These are phyloP conservation scores for Hapsidospora chrysogenum DNA, from an alignment of 495 filamentous ascomycete genomes.

Conservation along the genomic window DNA sequence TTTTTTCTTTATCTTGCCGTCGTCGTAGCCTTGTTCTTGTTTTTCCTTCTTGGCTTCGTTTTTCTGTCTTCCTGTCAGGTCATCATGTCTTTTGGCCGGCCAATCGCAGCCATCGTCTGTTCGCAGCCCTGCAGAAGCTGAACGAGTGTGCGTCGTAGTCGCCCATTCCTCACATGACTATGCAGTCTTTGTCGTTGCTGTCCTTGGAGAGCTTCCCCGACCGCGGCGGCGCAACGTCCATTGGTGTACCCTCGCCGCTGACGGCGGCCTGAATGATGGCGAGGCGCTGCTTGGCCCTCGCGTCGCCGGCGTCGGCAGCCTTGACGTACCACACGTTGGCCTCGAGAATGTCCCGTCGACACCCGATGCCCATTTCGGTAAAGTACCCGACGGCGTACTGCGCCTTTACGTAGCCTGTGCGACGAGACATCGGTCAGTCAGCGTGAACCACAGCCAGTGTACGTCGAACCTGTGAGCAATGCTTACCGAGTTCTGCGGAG, in stretches of 20 bases:
- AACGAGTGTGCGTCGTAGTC: too few species aligned
- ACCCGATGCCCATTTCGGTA: constrained; percentile 95
- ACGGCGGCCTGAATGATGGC: constrained; percentile 75
- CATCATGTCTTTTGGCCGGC: too few species aligned
- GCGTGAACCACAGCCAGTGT: constrained; percentile 2
- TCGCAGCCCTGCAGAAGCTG: too few species aligned
- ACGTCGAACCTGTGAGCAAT: background rate
- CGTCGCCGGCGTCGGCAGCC: constrained; percentile 84
- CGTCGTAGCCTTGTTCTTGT: too few species aligned
- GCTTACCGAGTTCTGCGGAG: constrained; percentile 70
- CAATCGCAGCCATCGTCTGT: too few species aligned
- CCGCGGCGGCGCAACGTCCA: constrained; percentile 30
- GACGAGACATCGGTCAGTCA: constrained; percentile 5
- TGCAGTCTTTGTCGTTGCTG: constrained; percentile 36
- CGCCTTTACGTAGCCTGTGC: constrained; percentile 70
- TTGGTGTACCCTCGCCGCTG: constrained; percentile 48
- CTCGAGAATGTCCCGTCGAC: constrained; percentile 78
- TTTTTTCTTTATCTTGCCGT: too few species aligned
- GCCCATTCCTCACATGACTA: constrained; percentile 40
- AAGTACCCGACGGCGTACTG: constrained; percentile 95
- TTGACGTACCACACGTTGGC: constrained; percentile 98
- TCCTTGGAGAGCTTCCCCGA: constrained; percentile 33
- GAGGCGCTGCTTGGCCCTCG: constrained; percentile 70
- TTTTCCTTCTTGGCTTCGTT: too few species aligned
- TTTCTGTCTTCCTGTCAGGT: too few species aligned